Conservation (phyloP, 108 stramenopile genomes). For the Nitzschia putrida region DNA sequence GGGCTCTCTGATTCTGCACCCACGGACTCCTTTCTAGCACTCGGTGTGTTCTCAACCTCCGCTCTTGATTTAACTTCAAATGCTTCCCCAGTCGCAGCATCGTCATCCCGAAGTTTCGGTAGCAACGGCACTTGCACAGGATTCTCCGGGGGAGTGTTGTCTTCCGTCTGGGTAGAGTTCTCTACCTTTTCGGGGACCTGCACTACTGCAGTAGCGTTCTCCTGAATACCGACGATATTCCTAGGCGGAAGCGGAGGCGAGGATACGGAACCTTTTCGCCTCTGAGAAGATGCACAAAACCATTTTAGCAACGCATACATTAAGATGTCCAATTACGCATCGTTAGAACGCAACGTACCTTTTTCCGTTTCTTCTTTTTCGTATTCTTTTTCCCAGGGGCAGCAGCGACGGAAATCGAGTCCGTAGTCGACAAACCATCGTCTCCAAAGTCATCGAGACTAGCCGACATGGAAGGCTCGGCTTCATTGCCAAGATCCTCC, state of each 20-base stretch:
- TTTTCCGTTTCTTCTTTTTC: constrained; percentile 45
- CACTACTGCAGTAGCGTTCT: background rate
- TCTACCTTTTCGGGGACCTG: background rate
- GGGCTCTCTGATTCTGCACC: no score
- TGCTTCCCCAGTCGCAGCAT: no score
- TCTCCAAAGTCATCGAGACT: no score
- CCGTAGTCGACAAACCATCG: no score
- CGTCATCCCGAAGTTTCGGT: no score
- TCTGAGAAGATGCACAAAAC: background rate
- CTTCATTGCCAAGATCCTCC: no score
- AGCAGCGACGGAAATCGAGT: no score
- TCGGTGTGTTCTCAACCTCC: no score
- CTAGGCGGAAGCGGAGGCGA: background rate
- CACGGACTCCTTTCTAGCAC: no score
- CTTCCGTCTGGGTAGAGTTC: background rate
- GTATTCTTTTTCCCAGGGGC: constrained; percentile 11
- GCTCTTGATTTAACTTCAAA: no score
- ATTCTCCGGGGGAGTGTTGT: background rate
- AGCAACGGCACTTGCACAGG: background rate
- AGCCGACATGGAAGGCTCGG: no score
- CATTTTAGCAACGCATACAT: background rate
- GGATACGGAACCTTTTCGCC: background rate
- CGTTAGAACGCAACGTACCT: constrained; percentile 20
- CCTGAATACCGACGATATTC: background rate
- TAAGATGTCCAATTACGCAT: background rate